Percentiles rank a stretch among this genome's conserved stretches.
Evolutionary conservation across 352 stramenopile species (phyloP).

Genomic region (Globisporangium nunn): DNA sequence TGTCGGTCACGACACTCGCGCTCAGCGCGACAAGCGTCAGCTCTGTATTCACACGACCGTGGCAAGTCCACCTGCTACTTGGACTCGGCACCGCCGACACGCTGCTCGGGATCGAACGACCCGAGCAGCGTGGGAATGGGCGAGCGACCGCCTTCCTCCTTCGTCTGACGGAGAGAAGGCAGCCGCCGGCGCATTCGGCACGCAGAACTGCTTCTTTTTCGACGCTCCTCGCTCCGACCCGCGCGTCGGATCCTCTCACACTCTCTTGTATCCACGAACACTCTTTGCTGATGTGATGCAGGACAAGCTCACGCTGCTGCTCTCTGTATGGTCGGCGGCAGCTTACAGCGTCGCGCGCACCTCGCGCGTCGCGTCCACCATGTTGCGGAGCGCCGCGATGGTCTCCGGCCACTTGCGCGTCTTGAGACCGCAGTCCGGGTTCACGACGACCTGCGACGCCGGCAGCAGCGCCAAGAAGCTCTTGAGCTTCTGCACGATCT

Average conservation of each 20-base stretch:
- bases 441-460: slow-evolving; percentile 77
- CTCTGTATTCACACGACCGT: slow-evolving; percentile 9
- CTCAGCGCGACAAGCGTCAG: slow-evolving; percentile 1
- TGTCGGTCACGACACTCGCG: background rate
- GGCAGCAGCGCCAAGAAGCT: slow-evolving; percentile 81
- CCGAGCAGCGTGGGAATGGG: slow-evolving; percentile 5
- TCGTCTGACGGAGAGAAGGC: background rate
- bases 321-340: too few species aligned
- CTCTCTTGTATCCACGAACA: background rate
- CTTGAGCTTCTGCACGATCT: slow-evolving; percentile 85
- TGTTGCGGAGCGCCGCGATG: slow-evolving; percentile 84
- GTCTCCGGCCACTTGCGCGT: slow-evolving; percentile 90
- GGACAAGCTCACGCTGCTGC: background rate
- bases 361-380: slow-evolving; percentile 77
- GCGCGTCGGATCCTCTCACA: background rate
- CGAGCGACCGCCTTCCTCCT: background rate
- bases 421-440: slow-evolving; percentile 93
- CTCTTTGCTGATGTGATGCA: background rate
- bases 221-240: background rate
- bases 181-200: slow-evolving; percentile 8
- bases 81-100: slow-evolving; percentile 11
- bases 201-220: slow-evolving; percentile 8
- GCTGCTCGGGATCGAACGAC: background rate
- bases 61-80: slow-evolving; percentile 17
- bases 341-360: slow-evolving; percentile 56